Base-by-base conservation (phyloP, 495 filamentous ascomycete species). In the Cenococcum geophilum region DNA sequence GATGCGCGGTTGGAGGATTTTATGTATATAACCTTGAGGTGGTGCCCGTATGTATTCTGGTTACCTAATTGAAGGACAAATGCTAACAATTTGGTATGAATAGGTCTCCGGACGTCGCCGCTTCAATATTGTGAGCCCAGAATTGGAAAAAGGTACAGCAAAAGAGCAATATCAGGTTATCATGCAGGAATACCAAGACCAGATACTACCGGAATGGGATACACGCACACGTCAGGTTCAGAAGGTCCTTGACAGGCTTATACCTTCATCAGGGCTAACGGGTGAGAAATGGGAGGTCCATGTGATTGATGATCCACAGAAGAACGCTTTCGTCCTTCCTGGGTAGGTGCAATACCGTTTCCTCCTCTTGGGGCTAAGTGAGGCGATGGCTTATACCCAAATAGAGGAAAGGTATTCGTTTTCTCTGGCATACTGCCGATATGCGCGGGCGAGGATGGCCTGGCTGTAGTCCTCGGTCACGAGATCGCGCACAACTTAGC, bases 401-500 rank as follows among this genome's bases (percentile, higher is more conserved):
- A 51, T 21, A 84, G 83, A 8, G 92, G 91, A 1, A 95, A 95
- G 67, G 91, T 97, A 18, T 96, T 97, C 67, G 92, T 97, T 5
- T 95, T 87, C 64, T 88, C 83, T 10, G 75, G 92, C 20, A 87
- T 97, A 20, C 68, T 97, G 48, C 82, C 83, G 1, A 76, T 96
- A 16, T 88, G 87, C 50, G 57, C 76, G 45, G 82, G 79, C 55
- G 88, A 95, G 36, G 81, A 89, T 65, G 89, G 87, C 0, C 74
- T 97, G 18, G 92, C 92, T 14, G 83, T 90, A 2, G 88, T 97
- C 0, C 75, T 97, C 8, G 89, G 89, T 5, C 92, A 97, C 71
- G 92, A 97, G 76, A 95, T 97, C 60, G 89, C 90, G n/a, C 92
- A 97, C 70, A 89, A 89, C 40, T 76, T 96, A 0, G 91, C 91